Base-by-base conservation (phyloP, 257 asterid species). In the Fraxinus anomala region DNA sequence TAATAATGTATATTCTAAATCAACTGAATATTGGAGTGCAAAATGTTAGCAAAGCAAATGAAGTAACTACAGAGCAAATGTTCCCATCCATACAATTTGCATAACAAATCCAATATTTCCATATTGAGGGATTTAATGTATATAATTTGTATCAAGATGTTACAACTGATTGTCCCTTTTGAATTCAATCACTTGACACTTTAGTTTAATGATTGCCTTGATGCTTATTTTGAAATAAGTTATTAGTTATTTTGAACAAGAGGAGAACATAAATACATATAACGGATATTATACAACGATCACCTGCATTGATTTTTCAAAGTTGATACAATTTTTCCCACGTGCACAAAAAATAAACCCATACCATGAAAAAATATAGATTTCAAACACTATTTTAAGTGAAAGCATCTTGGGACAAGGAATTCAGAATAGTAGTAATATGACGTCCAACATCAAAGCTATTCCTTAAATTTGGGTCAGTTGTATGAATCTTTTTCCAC, bases 231-330 rank as follows among this genome's bases (percentile, higher is more conserved):
- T 65, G 40, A 74, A 10, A 12, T 10, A 40, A 10, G 49, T 10
- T 10, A 40, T 40, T 11, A 9, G 3, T 2, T 51, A 9, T 21
- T 34, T 61, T 36, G 8, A 26, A 74, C 71, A 75, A 47, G 66
- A 42, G 2, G 24, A 33, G 7, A 40, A 56, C 11, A 8, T 11
- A 63, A 37, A 9, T 59, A 40, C 6, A 65, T 40, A 40, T 40
- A 40, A 40, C 16, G 4, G 49, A 40, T 9, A 40, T 2, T 11
- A 40, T 40, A 14, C 49, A 40, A 24, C 5, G 11, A 65, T 16
- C 33, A 66, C 63, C 44, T 7, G 51, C 78, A 75, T 31, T 69
- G 26, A 65, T 51, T 68, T 47, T 70, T n/a, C 70, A 77, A 30
- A 37, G 51, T 54, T 34, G 59, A 4, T 21, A 36, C 10, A 24